These are phyloP conservation scores for Microcyclosporella mali DNA, from an alignment of 2,329 filamentous ascomycete genomes.

Conservation along the genomic window DNA sequence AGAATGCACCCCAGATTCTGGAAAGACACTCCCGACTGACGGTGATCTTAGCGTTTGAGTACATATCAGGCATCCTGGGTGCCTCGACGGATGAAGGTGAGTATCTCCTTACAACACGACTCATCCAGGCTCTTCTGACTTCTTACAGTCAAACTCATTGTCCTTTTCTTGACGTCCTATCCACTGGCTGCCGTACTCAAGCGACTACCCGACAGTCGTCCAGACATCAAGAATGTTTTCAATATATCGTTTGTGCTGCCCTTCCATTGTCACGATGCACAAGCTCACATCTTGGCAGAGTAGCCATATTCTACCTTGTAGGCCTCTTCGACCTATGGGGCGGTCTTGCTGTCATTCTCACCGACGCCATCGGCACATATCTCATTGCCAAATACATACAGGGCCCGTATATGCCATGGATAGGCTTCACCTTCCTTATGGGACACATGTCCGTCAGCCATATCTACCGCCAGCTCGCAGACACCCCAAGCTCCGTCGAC, in stretches of 20 bases:
- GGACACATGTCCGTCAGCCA: slow-evolving; percentile 90
- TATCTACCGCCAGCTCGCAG: slow-evolving; percentile 67
- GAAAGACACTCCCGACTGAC: slow-evolving; percentile 3
- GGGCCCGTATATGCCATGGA: slow-evolving; percentile 95
- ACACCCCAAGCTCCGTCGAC: slow-evolving; percentile 64
- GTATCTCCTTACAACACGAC: slow-evolving; percentile 15
- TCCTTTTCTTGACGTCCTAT: slow-evolving; percentile 85
- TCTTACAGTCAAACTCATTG: slow-evolving; percentile 80
- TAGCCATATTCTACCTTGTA: slow-evolving; percentile 83
- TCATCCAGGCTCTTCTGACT: slow-evolving; percentile 1
- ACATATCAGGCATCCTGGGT: slow-evolving; percentile 52
- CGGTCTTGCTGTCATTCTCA: slow-evolving; percentile 70
- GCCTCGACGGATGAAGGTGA: slow-evolving; percentile 60
- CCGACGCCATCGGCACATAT: slow-evolving; percentile 76
- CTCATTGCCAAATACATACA: slow-evolving; percentile 75
- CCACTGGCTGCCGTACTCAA: slow-evolving; percentile 85
- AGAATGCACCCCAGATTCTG: background rate
- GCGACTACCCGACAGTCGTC: slow-evolving; percentile 76
- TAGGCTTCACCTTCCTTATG: slow-evolving; percentile 91
- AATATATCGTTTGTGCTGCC: slow-evolving; percentile 58
- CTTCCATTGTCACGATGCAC: background rate
- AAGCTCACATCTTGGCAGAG: slow-evolving; percentile 40
- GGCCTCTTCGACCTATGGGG: slow-evolving; percentile 90
- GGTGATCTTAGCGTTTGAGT: slow-evolving; percentile 51
- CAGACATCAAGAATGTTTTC: slow-evolving; percentile 81